Base-by-base conservation (phyloP, 805 yeast genomes). In the Metschnikowia peoriensis region DNA sequence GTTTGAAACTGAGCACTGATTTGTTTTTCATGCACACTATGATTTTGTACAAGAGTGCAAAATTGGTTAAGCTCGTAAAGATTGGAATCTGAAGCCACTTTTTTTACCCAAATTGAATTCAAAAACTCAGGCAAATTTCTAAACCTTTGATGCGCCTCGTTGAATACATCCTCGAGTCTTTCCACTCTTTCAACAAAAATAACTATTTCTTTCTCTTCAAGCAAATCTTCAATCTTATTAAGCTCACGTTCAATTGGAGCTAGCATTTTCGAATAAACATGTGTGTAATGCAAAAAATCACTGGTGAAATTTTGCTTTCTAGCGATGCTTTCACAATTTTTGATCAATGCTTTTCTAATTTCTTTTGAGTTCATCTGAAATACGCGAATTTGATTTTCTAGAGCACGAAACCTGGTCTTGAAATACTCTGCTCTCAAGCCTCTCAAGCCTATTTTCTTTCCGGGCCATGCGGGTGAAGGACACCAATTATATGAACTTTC, bases 251-350 rank as follows among this genome's bases (percentile, higher is more conserved):
- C 50, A 27, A 46, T 39, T 10, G 46, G 42, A 9, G 45, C 49
- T 4, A 46, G 34, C 47, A 50, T 45, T n/a, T 17, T 48, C 6
- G 29, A 17, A 16, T 45, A 44, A 6, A 39, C 38, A 2, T 39
- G 45, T 7, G 52, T 47, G 48, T 48, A 47, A 16, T 43, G 47
- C 37, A 51, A 39, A 17, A 54, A 54, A 9, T 48, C 49, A 6
- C 46, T 35, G 5, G 52, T 51, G 8, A 22, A 51, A 4, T 28
- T 34, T 39, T 48, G 54, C 44, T 54, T 54, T 15, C 38, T 28
- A n/a, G 44, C 28, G 15, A 51, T 41, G n/a, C 38, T 32, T 27
- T 39, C 35, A 38, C 52, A 51, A 4, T 15, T 29, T 1, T 38
- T 17, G 4, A 6, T n/a, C 5, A 54, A 41, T 11, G 32, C 34